These are phyloP conservation scores for Phyllosticta citriasiana DNA, from an alignment of 2,329 filamentous ascomycete genomes.

Conservation along the genomic window DNA sequence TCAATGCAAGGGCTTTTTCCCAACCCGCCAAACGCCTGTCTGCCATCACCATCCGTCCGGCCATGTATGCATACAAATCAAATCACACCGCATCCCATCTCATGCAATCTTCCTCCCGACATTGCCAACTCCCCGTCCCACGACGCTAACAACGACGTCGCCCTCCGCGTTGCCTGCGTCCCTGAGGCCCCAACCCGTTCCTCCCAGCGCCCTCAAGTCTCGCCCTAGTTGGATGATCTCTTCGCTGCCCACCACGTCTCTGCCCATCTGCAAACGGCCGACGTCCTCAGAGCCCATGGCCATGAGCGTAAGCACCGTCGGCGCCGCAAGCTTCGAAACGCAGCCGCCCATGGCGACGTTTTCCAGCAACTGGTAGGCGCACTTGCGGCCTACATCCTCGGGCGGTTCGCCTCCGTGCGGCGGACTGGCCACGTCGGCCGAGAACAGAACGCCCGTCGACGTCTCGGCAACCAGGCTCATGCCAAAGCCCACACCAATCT, in stretches of 20 bases:
- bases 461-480: conserved; percentile 85
- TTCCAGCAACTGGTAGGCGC: conserved; percentile 83
- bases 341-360: conserved; percentile 74
- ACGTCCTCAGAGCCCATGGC: conserved; percentile 97
- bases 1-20: not conserved
- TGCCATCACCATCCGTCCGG: not conserved
- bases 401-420: conserved; percentile 72
- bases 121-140: conserved; percentile 88
- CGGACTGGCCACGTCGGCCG: conserved; percentile 68
- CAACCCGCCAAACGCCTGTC: conserved; percentile 2
- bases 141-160: conserved; percentile 77
- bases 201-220: conserved; percentile 81
- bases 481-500: conserved; percentile 82
- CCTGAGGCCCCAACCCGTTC: conserved; percentile 80
- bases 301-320: conserved; percentile 79
- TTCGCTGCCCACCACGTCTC: conserved; percentile 71
- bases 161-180: conserved; percentile 53
- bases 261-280: conserved; percentile 71
- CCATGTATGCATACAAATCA: not conserved
- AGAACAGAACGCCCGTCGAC: conserved; percentile 77
- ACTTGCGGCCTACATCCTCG: conserved; percentile 81
- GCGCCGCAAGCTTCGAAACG: conserved; percentile 59
- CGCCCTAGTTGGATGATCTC: conserved; percentile 70
- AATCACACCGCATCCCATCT: not conserved
- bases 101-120: conserved; percentile 80